These are phyloP conservation scores for Solanum tacnaense DNA, from an alignment of 257 asterid genomes.

Conservation along the genomic window DNA sequence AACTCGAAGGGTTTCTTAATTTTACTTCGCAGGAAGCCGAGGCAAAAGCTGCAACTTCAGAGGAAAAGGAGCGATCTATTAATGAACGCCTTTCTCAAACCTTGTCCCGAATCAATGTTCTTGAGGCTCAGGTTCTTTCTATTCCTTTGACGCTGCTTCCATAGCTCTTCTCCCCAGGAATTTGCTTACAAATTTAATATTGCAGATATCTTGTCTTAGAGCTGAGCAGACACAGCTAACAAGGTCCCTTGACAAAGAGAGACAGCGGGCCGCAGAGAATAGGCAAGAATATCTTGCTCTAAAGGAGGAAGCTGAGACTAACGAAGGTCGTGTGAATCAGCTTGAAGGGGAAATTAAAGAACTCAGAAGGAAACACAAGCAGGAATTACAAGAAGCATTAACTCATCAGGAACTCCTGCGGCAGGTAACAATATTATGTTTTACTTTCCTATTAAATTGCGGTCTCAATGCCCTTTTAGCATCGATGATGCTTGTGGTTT, in stretches of 20 bases:
- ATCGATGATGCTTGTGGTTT: background rate
- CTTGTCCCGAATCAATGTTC: slow-evolving; percentile 91
- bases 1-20: background rate
- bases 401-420: slow-evolving; percentile 82
- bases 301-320: slow-evolving; percentile 93
- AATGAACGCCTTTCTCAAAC: slow-evolving; percentile 93
- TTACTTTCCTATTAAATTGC: background rate
- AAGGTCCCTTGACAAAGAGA: slow-evolving; percentile 88
- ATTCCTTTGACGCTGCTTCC: background rate
- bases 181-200: slow-evolving; percentile 16
- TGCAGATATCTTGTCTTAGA: slow-evolving; percentile 96
- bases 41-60: slow-evolving; percentile 87
- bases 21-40: slow-evolving; percentile 72
- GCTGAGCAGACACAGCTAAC: slow-evolving; percentile 93
- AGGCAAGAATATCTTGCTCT: slow-evolving; percentile 91
- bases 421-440: slow-evolving; percentile 36
- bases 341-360: slow-evolving; percentile 75
- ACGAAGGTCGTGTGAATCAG: slow-evolving; percentile 71
- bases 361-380: slow-evolving; percentile 77
- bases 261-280: slow-evolving; percentile 79
- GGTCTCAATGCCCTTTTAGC: background rate
- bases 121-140: slow-evolving; percentile 86
- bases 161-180: slow-evolving; percentile 7
- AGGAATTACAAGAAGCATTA: slow-evolving; percentile 75
- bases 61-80: slow-evolving; percentile 90